A percentile compares a stretch with the other conserved stretches of the same genome.
phyloP scores from a whole-genome alignment of 148 eudicot genomes.

The Nepenthes mirabilis region DNA sequence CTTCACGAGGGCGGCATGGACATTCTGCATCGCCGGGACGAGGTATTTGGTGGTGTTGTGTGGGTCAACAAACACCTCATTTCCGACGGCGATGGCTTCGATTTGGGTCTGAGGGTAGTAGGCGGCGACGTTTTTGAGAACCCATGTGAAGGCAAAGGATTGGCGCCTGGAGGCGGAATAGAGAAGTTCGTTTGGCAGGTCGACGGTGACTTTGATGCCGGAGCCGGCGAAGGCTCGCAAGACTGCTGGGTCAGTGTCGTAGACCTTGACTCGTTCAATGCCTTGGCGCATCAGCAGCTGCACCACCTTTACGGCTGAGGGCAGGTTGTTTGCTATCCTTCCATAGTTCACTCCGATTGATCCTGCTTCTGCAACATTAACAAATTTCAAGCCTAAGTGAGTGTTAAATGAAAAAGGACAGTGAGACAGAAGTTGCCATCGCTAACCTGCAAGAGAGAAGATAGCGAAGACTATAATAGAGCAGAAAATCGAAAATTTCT shows the following conservation, averaged over 20 bases:
- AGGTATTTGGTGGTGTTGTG: constrained; percentile 49
- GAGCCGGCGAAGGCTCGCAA: constrained; percentile 49
- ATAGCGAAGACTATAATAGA: constrained; percentile 10
- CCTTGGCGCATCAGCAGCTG: constrained; percentile 43
- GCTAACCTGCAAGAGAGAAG: constrained; percentile 15
- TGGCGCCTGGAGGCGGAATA: constrained; percentile 33
- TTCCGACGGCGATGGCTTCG: constrained; percentile 75
- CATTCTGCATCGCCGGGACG: constrained; percentile 60
- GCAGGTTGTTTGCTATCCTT: constrained; percentile 71
- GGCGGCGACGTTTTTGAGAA: constrained; percentile 39
- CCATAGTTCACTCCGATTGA: constrained; percentile 86
- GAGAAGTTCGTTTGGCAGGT: constrained; percentile 78
- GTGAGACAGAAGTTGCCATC: background rate
- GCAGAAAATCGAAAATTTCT: background rate
- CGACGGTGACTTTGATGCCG: constrained; percentile 48
- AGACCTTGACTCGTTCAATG: constrained; percentile 57
- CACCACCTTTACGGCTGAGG: constrained; percentile 54
- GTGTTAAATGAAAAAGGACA: background rate
- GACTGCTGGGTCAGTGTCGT: constrained; percentile 76
- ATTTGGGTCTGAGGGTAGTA: constrained; percentile 58
- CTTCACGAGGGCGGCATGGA: constrained; percentile 40
- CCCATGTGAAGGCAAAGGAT: constrained; percentile 54
- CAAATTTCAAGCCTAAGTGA: background rate
- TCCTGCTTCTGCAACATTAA: constrained; percentile 36
- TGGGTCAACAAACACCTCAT: constrained; percentile 79